Percentiles rank a stretch among this genome's conserved stretches.
Evolutionary conservation across 2,329 filamentous ascomycete species (phyloP).

Genomic region (Tolypocladium inflatum): DNA sequence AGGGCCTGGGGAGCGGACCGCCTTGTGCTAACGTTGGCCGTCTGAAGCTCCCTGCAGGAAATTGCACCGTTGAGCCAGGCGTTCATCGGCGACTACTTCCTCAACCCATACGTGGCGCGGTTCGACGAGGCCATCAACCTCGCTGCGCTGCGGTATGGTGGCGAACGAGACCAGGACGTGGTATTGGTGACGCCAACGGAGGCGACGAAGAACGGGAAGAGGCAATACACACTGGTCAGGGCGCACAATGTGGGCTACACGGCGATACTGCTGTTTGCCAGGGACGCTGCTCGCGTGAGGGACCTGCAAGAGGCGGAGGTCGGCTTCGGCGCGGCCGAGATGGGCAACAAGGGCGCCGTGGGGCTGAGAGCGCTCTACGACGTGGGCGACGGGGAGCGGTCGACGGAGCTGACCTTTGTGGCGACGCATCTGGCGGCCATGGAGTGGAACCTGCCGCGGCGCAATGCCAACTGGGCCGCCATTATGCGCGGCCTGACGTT

Average conservation of each 20-base stretch:
- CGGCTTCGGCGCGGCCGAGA: conserved; percentile 75
- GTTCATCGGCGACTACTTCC: conserved; percentile 75
- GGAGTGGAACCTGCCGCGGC: conserved; percentile 64
- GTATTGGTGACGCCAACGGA: conserved; percentile 6
- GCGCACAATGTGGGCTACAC: conserved; percentile 81
- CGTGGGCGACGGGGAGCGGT: conserved; percentile 16
- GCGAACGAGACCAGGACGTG: conserved; percentile 5
- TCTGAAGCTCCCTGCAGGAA: conserved; percentile 70
- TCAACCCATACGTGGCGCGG: conserved; percentile 65
- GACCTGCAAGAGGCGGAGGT: conserved; percentile 70
- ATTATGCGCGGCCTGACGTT: conserved; percentile 79
- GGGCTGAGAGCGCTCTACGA: conserved; percentile 61
- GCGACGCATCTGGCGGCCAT: conserved; percentile 82
- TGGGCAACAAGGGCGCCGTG: conserved; percentile 94
- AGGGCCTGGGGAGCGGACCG: not conserved
- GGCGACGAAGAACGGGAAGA: conserved; percentile 12
- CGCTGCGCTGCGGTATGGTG: conserved; percentile 41
- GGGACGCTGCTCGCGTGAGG: conserved; percentile 48
- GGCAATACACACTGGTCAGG: conserved; percentile 59
- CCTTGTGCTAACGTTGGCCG: not conserved
- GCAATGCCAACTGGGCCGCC: conserved; percentile 82
- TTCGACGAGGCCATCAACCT: conserved; percentile 64
- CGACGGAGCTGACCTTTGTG: conserved; percentile 71
- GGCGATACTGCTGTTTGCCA: conserved; percentile 75
- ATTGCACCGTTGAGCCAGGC: conserved; percentile 74